Evolutionary conservation across 2,329 filamentous ascomycete genomes (phyloP).

Genomic region (Colletotrichum trifolii): DNA sequence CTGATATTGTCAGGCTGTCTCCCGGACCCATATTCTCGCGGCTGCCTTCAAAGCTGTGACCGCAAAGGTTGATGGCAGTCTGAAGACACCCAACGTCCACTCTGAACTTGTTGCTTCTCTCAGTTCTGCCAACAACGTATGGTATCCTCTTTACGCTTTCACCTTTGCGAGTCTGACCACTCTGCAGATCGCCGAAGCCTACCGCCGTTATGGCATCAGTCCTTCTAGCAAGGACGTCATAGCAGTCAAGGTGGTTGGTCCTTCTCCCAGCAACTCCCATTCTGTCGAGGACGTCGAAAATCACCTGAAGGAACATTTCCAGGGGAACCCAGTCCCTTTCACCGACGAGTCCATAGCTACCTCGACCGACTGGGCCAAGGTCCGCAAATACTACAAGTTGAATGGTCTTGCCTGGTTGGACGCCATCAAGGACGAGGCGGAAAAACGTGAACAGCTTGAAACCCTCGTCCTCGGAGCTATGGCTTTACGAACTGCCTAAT

Average conservation of each 20-base stretch:
- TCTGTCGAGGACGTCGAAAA: constrained; percentile 60
- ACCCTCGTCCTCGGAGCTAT: constrained; percentile 79
- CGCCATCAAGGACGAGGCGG: constrained; percentile 53
- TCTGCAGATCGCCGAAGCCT: constrained; percentile 86
- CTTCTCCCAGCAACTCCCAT: constrained; percentile 50
- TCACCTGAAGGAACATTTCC: constrained; percentile 71
- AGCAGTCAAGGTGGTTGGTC: constrained; percentile 79
- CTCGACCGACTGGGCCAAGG: constrained; percentile 72
- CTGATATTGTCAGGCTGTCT: constrained; percentile 67
- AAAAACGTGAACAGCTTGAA: constrained; percentile 70
- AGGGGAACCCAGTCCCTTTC: constrained; percentile 70
- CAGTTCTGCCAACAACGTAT: constrained; percentile 84
- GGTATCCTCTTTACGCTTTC: constrained; percentile 33
- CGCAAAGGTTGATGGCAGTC: constrained; percentile 66
- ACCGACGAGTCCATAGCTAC: constrained; percentile 70
- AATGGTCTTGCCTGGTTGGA: constrained; percentile 67
- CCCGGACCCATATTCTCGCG: constrained; percentile 77
- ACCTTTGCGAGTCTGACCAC: background rate
- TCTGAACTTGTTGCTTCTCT: constrained; percentile 87
- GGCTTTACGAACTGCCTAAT: constrained; percentile 72
- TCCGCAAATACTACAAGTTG: constrained; percentile 90
- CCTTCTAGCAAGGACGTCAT: constrained; percentile 78
- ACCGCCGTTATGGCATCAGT: constrained; percentile 86
- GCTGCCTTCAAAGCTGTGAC: constrained; percentile 83
- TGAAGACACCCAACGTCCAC: constrained; percentile 87